Conservation (phyloP, 2,329 filamentous ascomycete species). For the Tetracladium maxilliforme region DNA sequence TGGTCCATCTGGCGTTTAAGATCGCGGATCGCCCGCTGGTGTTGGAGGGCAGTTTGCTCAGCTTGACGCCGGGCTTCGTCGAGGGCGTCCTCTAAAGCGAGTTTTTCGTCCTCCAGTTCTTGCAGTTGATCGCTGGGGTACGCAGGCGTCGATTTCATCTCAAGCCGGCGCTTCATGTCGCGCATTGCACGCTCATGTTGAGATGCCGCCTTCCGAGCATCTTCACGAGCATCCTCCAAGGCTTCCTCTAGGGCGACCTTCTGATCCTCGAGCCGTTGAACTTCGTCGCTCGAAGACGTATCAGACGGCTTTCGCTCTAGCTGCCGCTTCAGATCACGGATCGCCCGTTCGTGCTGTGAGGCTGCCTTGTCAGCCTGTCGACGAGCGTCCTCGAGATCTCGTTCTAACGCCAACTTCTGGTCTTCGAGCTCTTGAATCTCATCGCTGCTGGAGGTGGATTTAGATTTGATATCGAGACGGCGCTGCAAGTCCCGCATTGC, state of each 20-base stretch:
- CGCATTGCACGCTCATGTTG: constrained; percentile 47
- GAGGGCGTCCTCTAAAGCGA: constrained; percentile 42
- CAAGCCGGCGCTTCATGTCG: constrained; percentile 47
- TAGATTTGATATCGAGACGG: constrained; percentile 49
- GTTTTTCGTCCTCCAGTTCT: constrained; percentile 32
- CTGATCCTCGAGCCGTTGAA: constrained; percentile 28
- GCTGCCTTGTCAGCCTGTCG: constrained; percentile 28
- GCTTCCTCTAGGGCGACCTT: constrained; percentile 19
- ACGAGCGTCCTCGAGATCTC: constrained; percentile 45
- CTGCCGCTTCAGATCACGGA: constrained; percentile 36
- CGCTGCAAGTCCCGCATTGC: constrained; percentile 47
- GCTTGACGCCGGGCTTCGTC: constrained; percentile 39
- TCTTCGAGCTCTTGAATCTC: constrained; percentile 31
- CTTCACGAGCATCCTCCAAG: constrained; percentile 38
- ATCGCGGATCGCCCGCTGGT: constrained; percentile 21
- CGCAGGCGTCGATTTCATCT: constrained; percentile 40
- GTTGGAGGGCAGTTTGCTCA: constrained; percentile 30
- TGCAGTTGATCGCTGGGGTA: constrained; percentile 26
- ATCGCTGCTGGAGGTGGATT: constrained; percentile 27
- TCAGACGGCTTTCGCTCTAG: constrained; percentile 45
- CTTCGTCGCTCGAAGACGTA: constrained; percentile 46
- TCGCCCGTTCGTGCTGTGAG: constrained; percentile 24
- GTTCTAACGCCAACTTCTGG: constrained; percentile 39
- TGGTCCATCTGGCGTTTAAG: constrained; percentile 43
- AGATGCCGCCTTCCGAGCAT: constrained; percentile 49